Base-by-base conservation (phyloP, 2,329 filamentous ascomycete species). In the Sclerotinia spermophila region DNA sequence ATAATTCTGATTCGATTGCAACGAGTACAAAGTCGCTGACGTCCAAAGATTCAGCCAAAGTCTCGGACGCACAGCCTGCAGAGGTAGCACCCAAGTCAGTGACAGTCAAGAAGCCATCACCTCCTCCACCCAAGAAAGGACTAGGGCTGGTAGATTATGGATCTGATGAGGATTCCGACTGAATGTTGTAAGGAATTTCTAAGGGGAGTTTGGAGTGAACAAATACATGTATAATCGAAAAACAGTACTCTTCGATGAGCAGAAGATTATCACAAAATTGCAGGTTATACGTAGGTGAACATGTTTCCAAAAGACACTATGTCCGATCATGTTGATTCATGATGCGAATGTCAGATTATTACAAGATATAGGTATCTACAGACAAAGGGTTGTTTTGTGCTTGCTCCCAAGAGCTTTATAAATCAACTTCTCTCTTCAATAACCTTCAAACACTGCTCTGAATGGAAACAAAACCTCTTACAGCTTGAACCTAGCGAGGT, bases 141-240 rank as follows among this genome's bases (percentile, higher is more conserved):
- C 67, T 83, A 60, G 82, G 82, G 0, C 76, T 89, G 53, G 86
- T 88, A 19, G 83, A 82, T 71, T 89, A 89, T 73, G 86, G 83
- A 7, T 89, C 86, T 1, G 86, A 87, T 60, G 84, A 85, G 58
- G 83, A 85, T 33, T 79, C 78, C 77, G 74, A 72, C 60, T 75
- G 42, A 62, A 24, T 30, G 42, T 21, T 55, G 30, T 11, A 17
- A 59, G 21, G 27, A 24, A 11, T 21, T 2, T 21, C 13, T 24
- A 21, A 15, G 45, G n/a, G 35, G 5, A 53, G 24, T 53, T 15
- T 66, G 45, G 44, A 53, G n/a, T 42, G 62, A 38, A 42, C 27
- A 27, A 40, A 42, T 27, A 40, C 38, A 30, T 19, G 10, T 51
- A 17, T 40, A 30, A 30, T 53, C 8, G 45, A 35, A 24, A 10